phyloP scores from a whole-genome alignment of 1,139 yeast species.

The Zhuliangozyma parablackwelliae region DNA sequence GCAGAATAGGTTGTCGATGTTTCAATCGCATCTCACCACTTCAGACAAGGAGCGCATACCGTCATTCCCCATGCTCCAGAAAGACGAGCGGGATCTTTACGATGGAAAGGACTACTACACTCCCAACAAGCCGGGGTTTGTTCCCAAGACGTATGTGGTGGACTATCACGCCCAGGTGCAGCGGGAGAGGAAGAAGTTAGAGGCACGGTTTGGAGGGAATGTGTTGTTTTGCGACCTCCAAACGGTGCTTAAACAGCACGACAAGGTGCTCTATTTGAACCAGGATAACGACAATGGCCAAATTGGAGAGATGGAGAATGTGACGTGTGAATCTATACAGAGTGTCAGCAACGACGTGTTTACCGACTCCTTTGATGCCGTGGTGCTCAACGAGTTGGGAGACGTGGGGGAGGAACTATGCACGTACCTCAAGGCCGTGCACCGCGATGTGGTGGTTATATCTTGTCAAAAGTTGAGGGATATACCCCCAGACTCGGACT shows the following conservation, averaged over 20 bases:
- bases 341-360: conserved; percentile 3
- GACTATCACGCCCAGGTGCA: too few species aligned
- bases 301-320: not conserved
- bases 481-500: too few species aligned
- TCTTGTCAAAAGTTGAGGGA: conserved; percentile 1
- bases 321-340: conserved; percentile 2
- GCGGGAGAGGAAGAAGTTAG: too few species aligned
- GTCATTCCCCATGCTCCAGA: conserved; percentile 17
- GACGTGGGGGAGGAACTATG: conserved; percentile 2
- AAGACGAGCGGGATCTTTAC: conserved; percentile 13
- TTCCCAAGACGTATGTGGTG: too few species aligned
- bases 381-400: conserved; percentile 7
- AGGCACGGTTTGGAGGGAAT: too few species aligned
- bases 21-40: conserved; percentile 15
- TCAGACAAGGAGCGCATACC: conserved; percentile 6
- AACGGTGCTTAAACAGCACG: not conserved
- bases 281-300: not conserved
- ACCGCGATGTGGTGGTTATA: conserved; percentile 1
- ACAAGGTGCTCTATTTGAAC: conserved; percentile 4
- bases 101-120: conserved; percentile 7
- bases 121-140: too few species aligned
- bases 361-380: conserved; percentile 1
- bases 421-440: conserved; percentile 3
- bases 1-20: conserved; percentile 15
- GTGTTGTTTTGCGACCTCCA: not conserved